Evolutionary conservation across 75 land plant genomes (phyloP).

Genomic region (Larix kaempferi): DNA sequence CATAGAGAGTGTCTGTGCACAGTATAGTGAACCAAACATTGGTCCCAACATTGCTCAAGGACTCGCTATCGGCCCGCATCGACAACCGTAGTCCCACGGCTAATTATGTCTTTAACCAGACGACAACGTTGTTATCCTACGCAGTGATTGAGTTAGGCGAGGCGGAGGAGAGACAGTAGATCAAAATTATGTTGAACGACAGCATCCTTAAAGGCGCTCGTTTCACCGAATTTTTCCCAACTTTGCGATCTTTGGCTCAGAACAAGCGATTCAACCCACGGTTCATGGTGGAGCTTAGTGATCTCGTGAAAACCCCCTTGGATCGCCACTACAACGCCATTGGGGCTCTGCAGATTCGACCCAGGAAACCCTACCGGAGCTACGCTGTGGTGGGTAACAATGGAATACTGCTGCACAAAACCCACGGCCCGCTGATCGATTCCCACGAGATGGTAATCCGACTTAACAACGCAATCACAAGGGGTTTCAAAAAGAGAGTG

Average conservation of each 20-base stretch:
- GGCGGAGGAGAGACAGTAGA: constrained; percentile 19
- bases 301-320: constrained; percentile 31
- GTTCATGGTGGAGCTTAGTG: constrained; percentile 40
- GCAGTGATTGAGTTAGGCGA: constrained; percentile 34
- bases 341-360: no score
- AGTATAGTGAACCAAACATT: not conserved
- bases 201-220: constrained; percentile 10
- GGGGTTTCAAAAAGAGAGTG: constrained; percentile 33
- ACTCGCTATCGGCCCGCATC: not conserved
- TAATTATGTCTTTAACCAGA: no score
- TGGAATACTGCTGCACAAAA: constrained; percentile 16
- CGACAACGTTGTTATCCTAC: constrained; percentile 34
- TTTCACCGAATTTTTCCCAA: constrained; percentile 31
- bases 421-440: constrained; percentile 17
- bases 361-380: no score
- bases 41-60: not conserved
- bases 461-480: constrained; percentile 7
- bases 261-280: constrained; percentile 41
- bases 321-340: constrained; percentile 27
- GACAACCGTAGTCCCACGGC: constrained; percentile 14
- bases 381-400: constrained; percentile 30
- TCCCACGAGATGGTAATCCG: constrained; percentile 24
- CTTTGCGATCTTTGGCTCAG: constrained; percentile 35
- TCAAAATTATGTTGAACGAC: constrained; percentile 25
- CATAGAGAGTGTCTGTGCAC: not conserved